These are phyloP conservation scores for Afroboletus lepidellus DNA, from an alignment of 1,284 basidiomycete species.

Conservation along the genomic window DNA sequence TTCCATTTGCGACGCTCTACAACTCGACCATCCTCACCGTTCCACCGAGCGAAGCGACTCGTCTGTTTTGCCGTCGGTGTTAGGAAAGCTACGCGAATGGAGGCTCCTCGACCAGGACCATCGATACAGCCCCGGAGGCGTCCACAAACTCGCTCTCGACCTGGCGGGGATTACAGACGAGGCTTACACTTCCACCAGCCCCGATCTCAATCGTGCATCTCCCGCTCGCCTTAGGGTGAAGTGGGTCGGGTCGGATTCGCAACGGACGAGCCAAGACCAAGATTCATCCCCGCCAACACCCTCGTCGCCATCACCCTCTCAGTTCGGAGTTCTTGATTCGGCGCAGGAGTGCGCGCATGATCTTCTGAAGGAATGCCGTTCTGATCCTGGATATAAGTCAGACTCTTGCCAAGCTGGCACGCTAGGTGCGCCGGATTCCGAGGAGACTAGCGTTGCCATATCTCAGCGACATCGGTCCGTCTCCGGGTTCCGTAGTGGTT, in stretches of 20 bases:
- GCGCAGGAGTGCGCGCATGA: neutral
- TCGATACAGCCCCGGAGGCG: slow-evolving; percentile 12
- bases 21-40: neutral
- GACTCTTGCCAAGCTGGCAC: neutral
- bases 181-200: neutral
- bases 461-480: slow-evolving; percentile 6
- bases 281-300: neutral
- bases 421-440: slow-evolving; percentile 13
- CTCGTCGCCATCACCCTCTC: slow-evolving; percentile 8
- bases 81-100: slow-evolving; percentile 24
- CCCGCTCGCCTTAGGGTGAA: slow-evolving; percentile 16
- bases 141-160: slow-evolving; percentile 21
- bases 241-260: slow-evolving; percentile 18
- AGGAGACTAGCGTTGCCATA: slow-evolving; percentile 12
- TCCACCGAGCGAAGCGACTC: neutral
- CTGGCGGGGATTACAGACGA: slow-evolving; percentile 16
- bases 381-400: neutral
- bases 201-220: neutral
- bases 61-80: slow-evolving; percentile 23
- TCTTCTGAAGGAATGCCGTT: slow-evolving; percentile 4
- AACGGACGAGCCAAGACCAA: slow-evolving; percentile 2
- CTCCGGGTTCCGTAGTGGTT: slow-evolving; percentile 29
- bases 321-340: slow-evolving; percentile 1
- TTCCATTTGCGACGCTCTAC: slow-evolving; percentile 25
- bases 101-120: slow-evolving; percentile 21